Evolutionary conservation across 495 filamentous ascomycete genomes (phyloP), one percentile per base, ranked within the genome.

Genomic region (Aspergillus steynii): DNA sequence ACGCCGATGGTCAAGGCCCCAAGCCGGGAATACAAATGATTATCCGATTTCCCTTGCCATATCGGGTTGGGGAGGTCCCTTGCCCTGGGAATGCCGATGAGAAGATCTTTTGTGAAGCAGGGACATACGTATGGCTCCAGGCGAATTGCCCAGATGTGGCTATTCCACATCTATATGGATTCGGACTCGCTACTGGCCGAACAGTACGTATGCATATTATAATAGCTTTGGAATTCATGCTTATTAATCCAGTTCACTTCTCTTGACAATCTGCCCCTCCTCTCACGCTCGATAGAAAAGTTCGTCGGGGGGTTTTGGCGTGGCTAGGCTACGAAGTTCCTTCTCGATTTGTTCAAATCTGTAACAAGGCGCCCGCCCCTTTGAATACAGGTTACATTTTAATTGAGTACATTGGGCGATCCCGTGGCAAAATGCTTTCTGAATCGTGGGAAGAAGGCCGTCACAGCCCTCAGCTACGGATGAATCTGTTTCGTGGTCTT

Each of bases 81-180:
- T 47, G 55, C 29, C 67, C 74, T 53, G 71, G 72, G 28, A 77
- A 68, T 55, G 59, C 61, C 6, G 70, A 76, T 56, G 71, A 76
- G 53, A 76, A 76, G 55, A 50, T 76, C 42, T 55, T 71, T 32
- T 74, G 63, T 62, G 71, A 73, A 53, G 52, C 61, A 32, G 61
- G 56, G 47, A 69, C 68, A 27, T 72, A 72, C 63, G 62, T 58
- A 31, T 72, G 73, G 73, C 65, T 76, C 2, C 65, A 71, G 63
- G 52, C 68, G 32, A 65, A 71, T 45, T 75, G 73, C 56, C 65
- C 71, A 15, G 64, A 68, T 34, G 61, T 76, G 20, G 68, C 63
- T 6, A 73, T 72, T 61, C 73, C 72, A 9, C 47, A 68, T 20
- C 59, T 79, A 32, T 74, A 73, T 58, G 74, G 74, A 3, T 77